phyloP scores from a whole-genome alignment of 306 rosid species.

The Sechiopsis laciniata region DNA sequence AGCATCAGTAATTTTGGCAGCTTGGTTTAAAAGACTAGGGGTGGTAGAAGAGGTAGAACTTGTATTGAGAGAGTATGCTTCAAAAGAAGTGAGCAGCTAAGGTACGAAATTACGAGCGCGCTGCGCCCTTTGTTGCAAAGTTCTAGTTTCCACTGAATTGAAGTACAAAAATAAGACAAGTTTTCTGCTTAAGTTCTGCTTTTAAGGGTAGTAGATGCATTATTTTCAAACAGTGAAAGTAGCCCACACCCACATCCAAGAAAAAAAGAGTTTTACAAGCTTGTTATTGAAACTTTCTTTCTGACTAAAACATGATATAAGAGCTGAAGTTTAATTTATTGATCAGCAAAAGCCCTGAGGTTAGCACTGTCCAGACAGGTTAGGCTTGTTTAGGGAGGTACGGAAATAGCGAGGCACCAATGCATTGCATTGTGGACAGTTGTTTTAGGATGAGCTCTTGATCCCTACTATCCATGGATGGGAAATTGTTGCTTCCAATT shows the following conservation, averaged over 20 bases:
- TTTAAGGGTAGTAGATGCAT: not conserved
- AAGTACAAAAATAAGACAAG: not conserved
- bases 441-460: not conserved
- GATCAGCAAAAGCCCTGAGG: slow-evolving; percentile 2
- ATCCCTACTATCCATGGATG: slow-evolving; percentile 8
- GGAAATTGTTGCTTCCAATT: slow-evolving; percentile 16
- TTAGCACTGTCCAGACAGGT: not conserved
- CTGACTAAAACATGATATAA: slow-evolving; percentile 2
- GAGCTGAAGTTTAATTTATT: slow-evolving; percentile 5
- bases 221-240: not conserved
- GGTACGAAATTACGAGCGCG: not conserved
- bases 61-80: slow-evolving; percentile 59
- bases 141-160: not conserved
- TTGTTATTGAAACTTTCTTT: not conserved
- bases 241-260: not conserved
- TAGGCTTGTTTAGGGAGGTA: not conserved
- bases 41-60: slow-evolving; percentile 74
- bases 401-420: not conserved
- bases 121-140: not conserved
- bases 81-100: slow-evolving; percentile 22
- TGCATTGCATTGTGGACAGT: not conserved
- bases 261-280: not conserved
- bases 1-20: slow-evolving; percentile 56
- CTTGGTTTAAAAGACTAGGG: slow-evolving; percentile 72
- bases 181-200: not conserved